Evolutionary conservation across 75 land plant genomes (phyloP).

Genomic region (Ceratopteris richardii): DNA sequence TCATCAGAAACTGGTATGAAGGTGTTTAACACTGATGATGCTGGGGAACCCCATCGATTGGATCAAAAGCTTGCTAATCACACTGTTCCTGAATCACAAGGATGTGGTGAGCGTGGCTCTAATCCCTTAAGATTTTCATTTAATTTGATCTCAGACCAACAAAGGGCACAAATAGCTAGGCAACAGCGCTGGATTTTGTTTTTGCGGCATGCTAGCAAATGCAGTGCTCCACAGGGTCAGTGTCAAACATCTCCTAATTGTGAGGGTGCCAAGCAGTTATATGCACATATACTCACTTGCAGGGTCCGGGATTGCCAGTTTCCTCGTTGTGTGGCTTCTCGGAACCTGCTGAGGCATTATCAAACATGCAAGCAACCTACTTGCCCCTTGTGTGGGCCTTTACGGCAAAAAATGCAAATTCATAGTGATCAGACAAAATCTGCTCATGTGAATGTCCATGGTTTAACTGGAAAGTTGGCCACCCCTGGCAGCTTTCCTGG

Average conservation of each 20-base stretch:
- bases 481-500: not conserved
- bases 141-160: too few relatives aligned
- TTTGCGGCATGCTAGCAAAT: constrained; percentile 74
- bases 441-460: not conserved
- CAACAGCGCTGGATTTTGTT: constrained; percentile 76
- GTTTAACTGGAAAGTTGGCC: too few relatives aligned
- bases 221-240: constrained; percentile 52
- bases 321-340: constrained; percentile 52
- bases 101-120: too few relatives aligned
- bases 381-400: constrained; percentile 91
- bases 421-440: not conserved
- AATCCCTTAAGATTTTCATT: too few relatives aligned
- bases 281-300: constrained; percentile 52
- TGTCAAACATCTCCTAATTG: constrained; percentile 47
- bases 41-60: too few relatives aligned
- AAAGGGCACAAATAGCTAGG: constrained; percentile 28
- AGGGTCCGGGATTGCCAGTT: constrained; percentile 31
- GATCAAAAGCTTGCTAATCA: too few relatives aligned
- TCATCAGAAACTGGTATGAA: too few relatives aligned
- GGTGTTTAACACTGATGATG: too few relatives aligned
- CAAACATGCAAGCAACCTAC: constrained; percentile 33
- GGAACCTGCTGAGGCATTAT: constrained; percentile 46
- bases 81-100: too few relatives aligned
- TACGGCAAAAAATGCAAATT: constrained; percentile 17
- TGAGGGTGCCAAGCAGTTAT: constrained; percentile 46